phyloP scores from a whole-genome alignment of 2,329 filamentous ascomycete genomes.

The Acarospora socialis region DNA sequence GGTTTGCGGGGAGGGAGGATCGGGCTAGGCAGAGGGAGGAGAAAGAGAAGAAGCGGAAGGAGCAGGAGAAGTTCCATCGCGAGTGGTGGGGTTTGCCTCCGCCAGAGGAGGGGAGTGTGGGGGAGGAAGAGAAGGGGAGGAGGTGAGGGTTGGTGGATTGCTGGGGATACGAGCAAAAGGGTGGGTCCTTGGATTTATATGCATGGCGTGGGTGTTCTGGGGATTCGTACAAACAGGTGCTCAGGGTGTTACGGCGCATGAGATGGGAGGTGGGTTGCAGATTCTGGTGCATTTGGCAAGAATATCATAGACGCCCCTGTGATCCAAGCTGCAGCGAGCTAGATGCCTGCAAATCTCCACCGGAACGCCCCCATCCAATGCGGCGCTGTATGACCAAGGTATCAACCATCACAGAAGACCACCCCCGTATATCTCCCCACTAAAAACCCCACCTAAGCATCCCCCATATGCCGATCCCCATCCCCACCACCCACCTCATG shows the following conservation, averaged over 20 bases:
- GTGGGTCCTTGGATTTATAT: background rate
- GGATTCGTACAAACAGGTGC: no score
- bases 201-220: background rate
- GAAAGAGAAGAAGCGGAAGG: conserved; percentile 30
- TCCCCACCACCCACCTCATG: conserved; percentile 23
- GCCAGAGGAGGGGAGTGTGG: conserved; percentile 14
- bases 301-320: no score
- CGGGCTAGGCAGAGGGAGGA: conserved; percentile 53
- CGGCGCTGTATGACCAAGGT: no score
- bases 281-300: no score
- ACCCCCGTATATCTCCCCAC: no score
- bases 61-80: conserved; percentile 31
- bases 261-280: no score
- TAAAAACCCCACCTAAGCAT: conserved; percentile 20
- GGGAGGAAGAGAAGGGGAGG: conserved; percentile 6
- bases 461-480: conserved; percentile 29
- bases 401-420: no score
- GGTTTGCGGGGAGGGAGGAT: conserved; percentile 68
- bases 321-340: no score
- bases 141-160: no score
- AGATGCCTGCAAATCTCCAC: no score
- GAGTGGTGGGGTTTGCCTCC: conserved; percentile 35
- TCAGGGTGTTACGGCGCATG: no score
- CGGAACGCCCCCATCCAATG: no score
- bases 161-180: background rate